These are phyloP conservation scores for Ciborinia camelliae DNA, from an alignment of 2,329 filamentous ascomycete genomes.

Conservation along the genomic window DNA sequence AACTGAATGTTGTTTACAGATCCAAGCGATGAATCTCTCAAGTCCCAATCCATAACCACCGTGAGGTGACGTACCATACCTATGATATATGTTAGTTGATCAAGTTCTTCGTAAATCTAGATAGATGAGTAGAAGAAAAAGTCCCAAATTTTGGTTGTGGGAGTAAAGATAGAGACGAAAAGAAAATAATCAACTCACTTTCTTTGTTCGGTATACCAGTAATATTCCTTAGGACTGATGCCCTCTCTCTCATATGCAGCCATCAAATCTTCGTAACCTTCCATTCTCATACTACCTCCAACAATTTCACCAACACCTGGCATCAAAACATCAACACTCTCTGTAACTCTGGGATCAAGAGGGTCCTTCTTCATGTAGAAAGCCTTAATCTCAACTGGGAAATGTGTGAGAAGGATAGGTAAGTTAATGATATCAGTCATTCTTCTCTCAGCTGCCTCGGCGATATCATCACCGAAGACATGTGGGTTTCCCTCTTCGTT, in stretches of 20 bases:
- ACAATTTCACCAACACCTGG: constrained; percentile 97
- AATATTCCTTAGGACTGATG: constrained; percentile 82
- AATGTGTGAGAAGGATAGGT: constrained; percentile 95
- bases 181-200: constrained; percentile 59
- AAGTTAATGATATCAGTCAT: constrained; percentile 98
- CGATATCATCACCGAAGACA: constrained; percentile 94
- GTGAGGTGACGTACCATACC: constrained; percentile 88
- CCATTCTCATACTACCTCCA: constrained; percentile 94
- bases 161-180: background rate
- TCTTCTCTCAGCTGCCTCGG: constrained; percentile 89
- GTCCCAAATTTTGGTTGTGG: background rate
- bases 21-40: constrained; percentile 69
- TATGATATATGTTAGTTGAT: constrained; percentile 38
- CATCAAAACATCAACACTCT: constrained; percentile 83
- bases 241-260: constrained; percentile 82
- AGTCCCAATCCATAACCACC: constrained; percentile 80
- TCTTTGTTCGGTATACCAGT: constrained; percentile 95
- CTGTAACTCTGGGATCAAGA: constrained; percentile 77
- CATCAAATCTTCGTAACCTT: constrained; percentile 85
- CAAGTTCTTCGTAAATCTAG: no score
- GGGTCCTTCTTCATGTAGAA: constrained; percentile 97
- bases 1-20: constrained; percentile 62
- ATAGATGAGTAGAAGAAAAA: no score
- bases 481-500: constrained; percentile 93
- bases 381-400: constrained; percentile 95